These are phyloP conservation scores for Pythium scleroteichum DNA, from an alignment of 352 stramenopile species.

Conservation along the genomic window DNA sequence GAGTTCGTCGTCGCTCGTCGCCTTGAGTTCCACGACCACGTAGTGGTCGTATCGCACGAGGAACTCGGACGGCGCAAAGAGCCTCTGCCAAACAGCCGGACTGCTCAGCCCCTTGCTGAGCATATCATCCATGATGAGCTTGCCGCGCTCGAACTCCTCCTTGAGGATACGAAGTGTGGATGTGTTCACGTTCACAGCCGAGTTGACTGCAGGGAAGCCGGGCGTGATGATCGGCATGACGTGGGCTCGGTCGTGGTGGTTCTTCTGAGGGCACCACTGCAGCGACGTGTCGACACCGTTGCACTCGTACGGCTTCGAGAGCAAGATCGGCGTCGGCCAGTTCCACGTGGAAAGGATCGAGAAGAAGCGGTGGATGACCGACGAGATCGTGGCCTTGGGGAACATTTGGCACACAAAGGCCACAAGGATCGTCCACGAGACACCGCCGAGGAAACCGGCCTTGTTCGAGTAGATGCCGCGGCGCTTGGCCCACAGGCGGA, in stretches of 20 bases:
- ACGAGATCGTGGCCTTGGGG: constrained; percentile 68
- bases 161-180: constrained; percentile 75
- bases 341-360: constrained; percentile 72
- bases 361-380: constrained; percentile 82
- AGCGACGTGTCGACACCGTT: constrained; percentile 32
- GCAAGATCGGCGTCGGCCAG: constrained; percentile 79
- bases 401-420: constrained; percentile 89
- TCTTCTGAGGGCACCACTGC: constrained; percentile 75
- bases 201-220: constrained; percentile 82
- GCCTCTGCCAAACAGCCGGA: constrained; percentile 68
- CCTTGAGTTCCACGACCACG: constrained; percentile 60
- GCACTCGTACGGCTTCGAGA: constrained; percentile 62
- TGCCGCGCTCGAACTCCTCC: constrained; percentile 75
- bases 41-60: constrained; percentile 86
- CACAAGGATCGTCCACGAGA: constrained; percentile 86
- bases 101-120: constrained; percentile 57
- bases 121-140: constrained; percentile 79
- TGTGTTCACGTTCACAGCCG: constrained; percentile 78
- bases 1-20: constrained; percentile 56
- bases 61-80: constrained; percentile 78
- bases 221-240: constrained; percentile 89
- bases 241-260: constrained; percentile 77
- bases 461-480: constrained; percentile 87
- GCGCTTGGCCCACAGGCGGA: constrained; percentile 74
- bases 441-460: constrained; percentile 74